phyloP scores from a whole-genome alignment of 805 yeast species.

The Saccharomyces eubayanus region DNA sequence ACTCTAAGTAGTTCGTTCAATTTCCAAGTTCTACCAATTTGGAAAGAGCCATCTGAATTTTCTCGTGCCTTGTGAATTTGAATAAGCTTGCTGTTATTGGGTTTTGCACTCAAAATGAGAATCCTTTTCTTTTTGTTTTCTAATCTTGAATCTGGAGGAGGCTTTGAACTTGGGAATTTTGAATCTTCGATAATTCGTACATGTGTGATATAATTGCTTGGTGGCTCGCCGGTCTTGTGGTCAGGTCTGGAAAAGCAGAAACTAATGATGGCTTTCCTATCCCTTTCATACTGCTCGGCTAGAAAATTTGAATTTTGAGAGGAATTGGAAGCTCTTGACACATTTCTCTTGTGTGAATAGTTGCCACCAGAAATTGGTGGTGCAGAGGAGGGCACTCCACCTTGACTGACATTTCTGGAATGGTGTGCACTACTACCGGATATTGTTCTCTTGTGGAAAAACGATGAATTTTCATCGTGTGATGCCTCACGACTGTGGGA shows the following conservation, averaged over 20 bases:
- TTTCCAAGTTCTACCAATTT: conserved; percentile 90
- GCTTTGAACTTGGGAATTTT: conserved; percentile 57
- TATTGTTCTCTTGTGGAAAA: conserved; percentile 16
- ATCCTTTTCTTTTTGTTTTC: conserved; percentile 54
- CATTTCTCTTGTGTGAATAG: conserved; percentile 25
- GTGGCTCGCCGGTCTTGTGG: conserved; percentile 33
- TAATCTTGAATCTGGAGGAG: conserved; percentile 45
- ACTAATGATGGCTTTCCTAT: conserved; percentile 40
- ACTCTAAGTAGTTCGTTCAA: conserved; percentile 57
- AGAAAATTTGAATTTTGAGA: conserved; percentile 30
- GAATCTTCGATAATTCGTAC: conserved; percentile 68
- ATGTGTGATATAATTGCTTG: conserved; percentile 66
- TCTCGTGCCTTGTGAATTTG: conserved; percentile 80
- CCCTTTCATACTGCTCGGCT: conserved; percentile 52
- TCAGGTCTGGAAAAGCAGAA: conserved; percentile 44
- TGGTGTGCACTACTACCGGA: conserved; percentile 12
- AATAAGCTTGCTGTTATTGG: conserved; percentile 60
- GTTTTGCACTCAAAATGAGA: conserved; percentile 38
- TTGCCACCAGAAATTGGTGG: conserved; percentile 24
- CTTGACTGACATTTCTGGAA: conserved; percentile 13
- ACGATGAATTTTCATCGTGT: conserved; percentile 17
- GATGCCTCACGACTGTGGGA: conserved; percentile 30
- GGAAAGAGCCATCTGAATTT: conserved; percentile 63
- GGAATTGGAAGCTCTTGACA: conserved; percentile 29
- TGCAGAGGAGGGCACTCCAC: conserved; percentile 6